These are phyloP conservation scores for Dillenia suffruticosa DNA, from an alignment of 164 flowering plant genomes.

Conservation along the genomic window DNA sequence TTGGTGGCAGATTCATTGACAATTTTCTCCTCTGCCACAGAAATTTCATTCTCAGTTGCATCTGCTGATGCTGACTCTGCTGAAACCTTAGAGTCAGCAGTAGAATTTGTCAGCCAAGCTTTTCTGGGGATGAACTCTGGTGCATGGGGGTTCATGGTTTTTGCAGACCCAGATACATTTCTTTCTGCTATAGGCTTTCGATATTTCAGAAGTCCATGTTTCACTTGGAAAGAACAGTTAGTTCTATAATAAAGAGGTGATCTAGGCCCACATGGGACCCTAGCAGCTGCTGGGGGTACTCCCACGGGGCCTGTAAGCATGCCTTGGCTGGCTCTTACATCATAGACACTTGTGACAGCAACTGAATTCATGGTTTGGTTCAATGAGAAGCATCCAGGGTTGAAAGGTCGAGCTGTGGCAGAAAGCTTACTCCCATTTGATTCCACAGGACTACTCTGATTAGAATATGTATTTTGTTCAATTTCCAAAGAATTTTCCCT, in stretches of 20 bases:
- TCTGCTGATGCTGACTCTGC: constrained; percentile 19
- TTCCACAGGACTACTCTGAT: constrained; percentile 32
- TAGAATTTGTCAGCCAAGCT: constrained; percentile 32
- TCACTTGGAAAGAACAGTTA: constrained; percentile 41
- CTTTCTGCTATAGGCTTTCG: constrained; percentile 33
- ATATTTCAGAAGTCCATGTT: constrained; percentile 35
- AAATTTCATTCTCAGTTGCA: constrained; percentile 9
- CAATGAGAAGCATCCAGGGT: constrained; percentile 42
- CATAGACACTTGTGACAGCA: constrained; percentile 41
- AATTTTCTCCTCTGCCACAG: constrained; percentile 21
- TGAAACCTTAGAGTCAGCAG: constrained; percentile 10
- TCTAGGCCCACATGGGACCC: constrained; percentile 77
- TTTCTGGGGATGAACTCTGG: constrained; percentile 70
- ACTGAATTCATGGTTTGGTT: constrained; percentile 29
- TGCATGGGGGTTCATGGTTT: constrained; percentile 80
- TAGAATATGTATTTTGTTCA: constrained; percentile 17
- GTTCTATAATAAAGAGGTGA: constrained; percentile 57
- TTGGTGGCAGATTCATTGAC: constrained; percentile 12
- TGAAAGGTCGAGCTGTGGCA: constrained; percentile 86
- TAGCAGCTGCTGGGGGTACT: constrained; percentile 39
- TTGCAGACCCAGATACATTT: constrained; percentile 29
- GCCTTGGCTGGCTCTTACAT: constrained; percentile 41
- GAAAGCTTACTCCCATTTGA: constrained; percentile 75
- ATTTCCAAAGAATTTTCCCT: constrained; percentile 21
- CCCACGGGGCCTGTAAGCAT: constrained; percentile 36